These are phyloP conservation scores for Actinomucor elegans DNA, from an alignment of 371 early-diverging fungal genomes.

Conservation along the genomic window DNA sequence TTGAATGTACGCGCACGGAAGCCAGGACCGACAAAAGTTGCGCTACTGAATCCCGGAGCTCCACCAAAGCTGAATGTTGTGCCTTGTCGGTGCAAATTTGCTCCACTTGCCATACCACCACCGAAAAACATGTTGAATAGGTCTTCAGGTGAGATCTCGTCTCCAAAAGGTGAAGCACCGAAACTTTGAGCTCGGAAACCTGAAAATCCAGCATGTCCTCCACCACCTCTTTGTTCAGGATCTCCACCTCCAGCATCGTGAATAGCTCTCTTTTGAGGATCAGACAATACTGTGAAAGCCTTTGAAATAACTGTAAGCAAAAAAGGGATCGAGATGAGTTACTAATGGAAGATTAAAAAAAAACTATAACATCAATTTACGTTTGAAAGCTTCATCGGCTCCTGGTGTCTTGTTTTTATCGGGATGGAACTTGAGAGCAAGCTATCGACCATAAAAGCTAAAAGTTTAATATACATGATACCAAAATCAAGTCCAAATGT, in stretches of 20 bases:
- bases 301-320: slow-evolving; percentile 74
- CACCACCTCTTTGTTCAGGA: slow-evolving; percentile 47
- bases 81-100: slow-evolving; percentile 15
- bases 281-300: slow-evolving; percentile 88
- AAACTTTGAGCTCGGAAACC: slow-evolving; percentile 14
- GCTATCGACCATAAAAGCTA: slow-evolving; percentile 35
- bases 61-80: slow-evolving; percentile 26
- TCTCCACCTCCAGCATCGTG: slow-evolving; percentile 90
- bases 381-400: slow-evolving; percentile 96
- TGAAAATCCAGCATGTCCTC: slow-evolving; percentile 18
- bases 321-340: neutral
- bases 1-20: slow-evolving; percentile 43
- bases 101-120: slow-evolving; percentile 41
- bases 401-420: slow-evolving; percentile 97
- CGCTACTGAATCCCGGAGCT: slow-evolving; percentile 43
- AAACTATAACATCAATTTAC: slow-evolving; percentile 49
- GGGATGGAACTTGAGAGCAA: slow-evolving; percentile 92
- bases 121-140: slow-evolving; percentile 96
- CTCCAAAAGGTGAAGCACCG: slow-evolving; percentile 52
- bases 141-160: slow-evolving; percentile 93
- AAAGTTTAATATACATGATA: neutral
- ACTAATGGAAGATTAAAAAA: neutral
- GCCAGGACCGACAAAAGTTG: slow-evolving; percentile 53
- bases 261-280: slow-evolving; percentile 81
- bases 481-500: neutral